Conservation (phyloP, 352 stramenopile species). For the Thalassiosira livingstoniorum region DNA sequence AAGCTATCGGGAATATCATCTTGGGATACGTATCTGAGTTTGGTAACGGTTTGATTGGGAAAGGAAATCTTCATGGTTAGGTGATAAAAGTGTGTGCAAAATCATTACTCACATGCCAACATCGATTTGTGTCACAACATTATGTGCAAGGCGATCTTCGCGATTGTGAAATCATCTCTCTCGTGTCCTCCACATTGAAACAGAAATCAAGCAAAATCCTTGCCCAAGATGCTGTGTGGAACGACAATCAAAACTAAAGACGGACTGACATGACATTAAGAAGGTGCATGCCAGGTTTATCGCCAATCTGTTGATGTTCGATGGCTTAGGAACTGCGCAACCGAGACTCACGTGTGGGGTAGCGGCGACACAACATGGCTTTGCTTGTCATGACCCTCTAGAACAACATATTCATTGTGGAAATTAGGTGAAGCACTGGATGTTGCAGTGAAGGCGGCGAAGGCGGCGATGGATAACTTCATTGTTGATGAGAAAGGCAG, state of each 20-base stretch:
- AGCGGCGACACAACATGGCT: conserved; percentile 48
- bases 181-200: not conserved
- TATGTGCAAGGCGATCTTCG: not conserved
- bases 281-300: not conserved
- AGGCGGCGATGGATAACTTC: conserved; percentile 21
- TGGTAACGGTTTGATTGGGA: not conserved
- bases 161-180: not conserved
- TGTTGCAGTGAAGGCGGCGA: not conserved
- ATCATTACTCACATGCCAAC: not conserved
- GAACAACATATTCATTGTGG: conserved; percentile 58
- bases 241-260: not conserved
- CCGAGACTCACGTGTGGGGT: conserved; percentile 59
- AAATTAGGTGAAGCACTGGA: not conserved
- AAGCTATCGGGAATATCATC: conserved; percentile 93
- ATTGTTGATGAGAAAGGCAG: too few relatives aligned
- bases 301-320: not conserved
- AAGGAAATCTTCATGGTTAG: not conserved
- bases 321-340: too few relatives aligned
- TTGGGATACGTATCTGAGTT: conserved; percentile 68
- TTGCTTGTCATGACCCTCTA: conserved; percentile 49
- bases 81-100: not conserved
- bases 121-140: not conserved
- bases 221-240: not conserved
- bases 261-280: not conserved
- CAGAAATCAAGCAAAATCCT: conserved; percentile 14